These are phyloP conservation scores for Saccharomycopsis capsularis DNA, from an alignment of 805 yeast genomes.

Conservation along the genomic window DNA sequence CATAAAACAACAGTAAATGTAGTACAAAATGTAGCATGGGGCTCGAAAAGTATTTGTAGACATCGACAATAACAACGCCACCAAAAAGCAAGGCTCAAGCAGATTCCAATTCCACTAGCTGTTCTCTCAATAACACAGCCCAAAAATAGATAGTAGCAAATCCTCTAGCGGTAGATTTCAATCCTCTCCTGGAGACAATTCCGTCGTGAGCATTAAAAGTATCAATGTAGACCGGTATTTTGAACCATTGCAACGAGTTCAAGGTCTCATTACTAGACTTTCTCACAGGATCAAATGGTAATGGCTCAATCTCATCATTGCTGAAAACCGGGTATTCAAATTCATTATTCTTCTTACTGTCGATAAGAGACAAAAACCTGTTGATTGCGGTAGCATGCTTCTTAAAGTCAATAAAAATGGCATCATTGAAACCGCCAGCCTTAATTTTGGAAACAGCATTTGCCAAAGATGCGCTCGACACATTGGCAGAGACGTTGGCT, in stretches of 20 bases:
- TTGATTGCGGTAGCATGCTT: neutral
- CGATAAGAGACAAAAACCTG: conserved; percentile 5
- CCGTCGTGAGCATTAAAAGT: conserved; percentile 81
- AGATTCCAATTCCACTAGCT: neutral
- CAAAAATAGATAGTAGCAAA: conserved; percentile 46
- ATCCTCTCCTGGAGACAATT: conserved; percentile 71
- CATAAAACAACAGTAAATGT: no score
- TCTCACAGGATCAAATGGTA: conserved; percentile 35
- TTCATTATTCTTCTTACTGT: conserved; percentile 4
- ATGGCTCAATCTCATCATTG: conserved; percentile 19
- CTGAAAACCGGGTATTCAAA: conserved; percentile 23
- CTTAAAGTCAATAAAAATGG: conserved; percentile 10
- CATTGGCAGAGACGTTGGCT: neutral
- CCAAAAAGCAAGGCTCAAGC: no score
- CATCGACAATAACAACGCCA: no score
- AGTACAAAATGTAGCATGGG: no score
- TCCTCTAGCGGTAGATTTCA: conserved; percentile 43
- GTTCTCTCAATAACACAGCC: conserved; percentile 25
- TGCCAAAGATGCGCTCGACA: neutral
- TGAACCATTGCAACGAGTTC: conserved; percentile 65
- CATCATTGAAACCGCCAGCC: conserved; percentile 11
- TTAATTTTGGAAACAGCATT: neutral
- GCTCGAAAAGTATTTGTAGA: no score
- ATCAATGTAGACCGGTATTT: conserved; percentile 65
- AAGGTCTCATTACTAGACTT: conserved; percentile 42